These are phyloP conservation scores for Colletotrichum truncatum DNA, from an alignment of 2,329 filamentous ascomycete species.

Conservation along the genomic window DNA sequence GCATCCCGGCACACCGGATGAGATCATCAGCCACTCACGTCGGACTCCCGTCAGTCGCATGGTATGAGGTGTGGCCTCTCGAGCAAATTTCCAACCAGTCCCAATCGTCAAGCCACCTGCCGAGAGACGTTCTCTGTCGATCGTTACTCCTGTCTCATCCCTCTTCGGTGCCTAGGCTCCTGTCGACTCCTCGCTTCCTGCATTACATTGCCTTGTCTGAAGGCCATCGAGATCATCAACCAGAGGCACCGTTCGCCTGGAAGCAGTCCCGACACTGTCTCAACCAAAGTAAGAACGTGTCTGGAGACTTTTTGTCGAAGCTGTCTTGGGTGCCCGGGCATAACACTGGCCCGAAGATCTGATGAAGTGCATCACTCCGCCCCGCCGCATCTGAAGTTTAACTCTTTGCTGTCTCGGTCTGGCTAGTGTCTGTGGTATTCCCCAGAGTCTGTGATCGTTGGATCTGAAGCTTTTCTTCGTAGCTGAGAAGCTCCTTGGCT, in stretches of 20 bases:
- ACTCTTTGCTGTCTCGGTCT: not conserved
- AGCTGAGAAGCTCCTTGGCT: not conserved
- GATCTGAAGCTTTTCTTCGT: constrained; percentile 8
- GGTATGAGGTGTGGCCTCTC: not conserved
- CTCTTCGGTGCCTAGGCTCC: constrained; percentile 10
- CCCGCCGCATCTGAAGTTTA: not conserved
- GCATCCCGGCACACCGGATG: constrained; percentile 15
- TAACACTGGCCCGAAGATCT: constrained; percentile 14
- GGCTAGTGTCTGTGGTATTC: not conserved
- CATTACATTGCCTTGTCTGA: constrained; percentile 11
- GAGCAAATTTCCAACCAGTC: not conserved
- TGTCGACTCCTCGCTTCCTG: constrained; percentile 4
- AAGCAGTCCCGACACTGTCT: not conserved
- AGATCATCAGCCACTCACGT: constrained; percentile 19
- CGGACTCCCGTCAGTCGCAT: not conserved
- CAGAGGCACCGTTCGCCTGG: not conserved
- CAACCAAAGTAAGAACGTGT: constrained; percentile 16
- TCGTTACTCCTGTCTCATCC: constrained; percentile 23
- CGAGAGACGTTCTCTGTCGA: constrained; percentile 2
- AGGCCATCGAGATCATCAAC: constrained; percentile 22
- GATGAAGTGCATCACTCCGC: constrained; percentile 9
- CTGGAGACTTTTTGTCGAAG: constrained; percentile 19
- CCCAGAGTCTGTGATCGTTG: constrained; percentile 3
- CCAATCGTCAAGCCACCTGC: constrained; percentile 9
- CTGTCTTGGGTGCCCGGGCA: constrained; percentile 15